Evolutionary conservation across 306 rosid species (phyloP), one percentile per base, ranked within the genome.

Genomic region (Lathyrus tuberosus): DNA sequence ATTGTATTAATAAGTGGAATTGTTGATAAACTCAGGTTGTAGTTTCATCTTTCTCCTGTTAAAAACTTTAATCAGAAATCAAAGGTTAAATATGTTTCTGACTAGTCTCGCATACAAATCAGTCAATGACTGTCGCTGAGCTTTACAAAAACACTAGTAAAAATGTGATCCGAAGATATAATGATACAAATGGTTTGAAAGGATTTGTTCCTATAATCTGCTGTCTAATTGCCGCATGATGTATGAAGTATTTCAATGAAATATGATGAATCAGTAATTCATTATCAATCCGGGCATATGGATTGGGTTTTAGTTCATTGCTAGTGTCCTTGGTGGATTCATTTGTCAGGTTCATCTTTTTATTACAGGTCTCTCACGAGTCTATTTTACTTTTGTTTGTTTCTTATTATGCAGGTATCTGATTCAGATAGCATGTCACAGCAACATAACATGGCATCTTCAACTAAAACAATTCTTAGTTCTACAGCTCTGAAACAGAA

Each of bases 401-500:
- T 60, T 67, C 72, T 69, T 61, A 47, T 30, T 58, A 13, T 80
- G 80, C 76, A 82, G 88, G 75, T 71, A 28, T 72, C 84, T 53
- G 81, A 70, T 14, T 69, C 77, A 18, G 78, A 72, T 11, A 62
- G 75, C 70, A 43, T 76, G 62, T 49, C 65, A 65, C 84, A 46
- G 66, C 85, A 76, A 51, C 81, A 79, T 15, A 83, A 43, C 65
- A n/a, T 60, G 68, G 49, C 80, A 41, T 74, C 87, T 68, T 68
- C 88, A 49, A 74, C 75, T 58, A 86, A 77, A 74, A 61, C 13
- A 2, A 49, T 46, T 61, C 14, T 49, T 41, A 82, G 77, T 72
- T 75, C 83, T 75, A 31, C 75, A 44, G 61, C 73, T 44, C 30
- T 54, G 52, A 85, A 83, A 75, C 96, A 83, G 79, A 83, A 78